A percentile compares a stretch with the other conserved stretches of the same genome.
phyloP scores from a whole-genome alignment of 2,329 filamentous ascomycete genomes.

The Trichoderma oligosporum region DNA sequence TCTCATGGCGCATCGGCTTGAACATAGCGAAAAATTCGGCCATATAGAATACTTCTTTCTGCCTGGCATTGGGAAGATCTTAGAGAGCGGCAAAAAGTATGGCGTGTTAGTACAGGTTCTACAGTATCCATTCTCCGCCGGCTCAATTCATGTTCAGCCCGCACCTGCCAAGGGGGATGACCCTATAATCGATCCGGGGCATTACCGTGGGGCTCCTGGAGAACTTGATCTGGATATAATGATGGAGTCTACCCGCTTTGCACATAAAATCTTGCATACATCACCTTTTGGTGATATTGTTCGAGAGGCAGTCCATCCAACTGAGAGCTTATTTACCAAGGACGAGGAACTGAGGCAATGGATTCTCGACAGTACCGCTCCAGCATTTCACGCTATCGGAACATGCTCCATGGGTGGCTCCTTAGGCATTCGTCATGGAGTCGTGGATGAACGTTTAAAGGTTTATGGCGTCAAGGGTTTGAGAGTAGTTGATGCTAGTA shows the following conservation, averaged over 20 bases:
- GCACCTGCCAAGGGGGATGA: conserved; percentile 22
- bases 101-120: conserved; percentile 48
- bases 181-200: conserved; percentile 41
- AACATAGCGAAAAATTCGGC: conserved; percentile 33
- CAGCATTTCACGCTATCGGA: conserved; percentile 40
- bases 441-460: conserved; percentile 28
- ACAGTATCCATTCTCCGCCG: conserved; percentile 49
- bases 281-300: conserved; percentile 39
- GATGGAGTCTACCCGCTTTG: conserved; percentile 39
- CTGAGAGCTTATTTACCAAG: conserved; percentile 22
- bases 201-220: conserved; percentile 39
- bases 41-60: conserved; percentile 50
- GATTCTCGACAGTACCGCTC: conserved; percentile 31
- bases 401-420: conserved; percentile 34
- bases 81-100: conserved; percentile 40
- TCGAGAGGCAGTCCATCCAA: conserved; percentile 27
- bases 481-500: conserved; percentile 27
- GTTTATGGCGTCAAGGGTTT: conserved; percentile 27
- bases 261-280: conserved; percentile 37
- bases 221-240: conserved; percentile 43
- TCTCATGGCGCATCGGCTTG: conserved; percentile 34
- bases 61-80: conserved; percentile 44
- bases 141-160: conserved; percentile 43
- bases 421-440: conserved; percentile 30
- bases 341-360: conserved; percentile 25